phyloP scores from a whole-genome alignment of 805 yeast genomes.

The Saccharomycopsis sp. region DNA sequence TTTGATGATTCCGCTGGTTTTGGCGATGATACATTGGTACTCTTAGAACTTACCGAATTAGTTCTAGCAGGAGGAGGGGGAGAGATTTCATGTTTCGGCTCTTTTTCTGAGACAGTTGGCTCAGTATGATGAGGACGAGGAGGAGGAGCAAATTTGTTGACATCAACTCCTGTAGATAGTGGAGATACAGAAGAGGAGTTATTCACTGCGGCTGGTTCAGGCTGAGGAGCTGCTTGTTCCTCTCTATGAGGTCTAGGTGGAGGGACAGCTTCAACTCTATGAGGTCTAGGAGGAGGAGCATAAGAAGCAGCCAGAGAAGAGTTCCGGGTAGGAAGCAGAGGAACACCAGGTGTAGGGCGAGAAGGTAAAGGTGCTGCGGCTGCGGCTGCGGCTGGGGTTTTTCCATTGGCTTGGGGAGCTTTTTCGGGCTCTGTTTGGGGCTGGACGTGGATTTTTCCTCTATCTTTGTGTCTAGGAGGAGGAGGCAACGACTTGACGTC shows the following conservation, averaged over 20 bases:
- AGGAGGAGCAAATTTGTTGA: constrained; percentile 11
- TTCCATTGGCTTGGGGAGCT: neutral
- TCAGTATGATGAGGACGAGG: constrained; percentile 6
- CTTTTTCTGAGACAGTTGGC: neutral
- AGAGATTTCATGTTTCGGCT: neutral
- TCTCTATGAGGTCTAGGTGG: constrained; percentile 27
- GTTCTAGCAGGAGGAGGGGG: constrained; percentile 10
- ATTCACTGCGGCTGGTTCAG: neutral
- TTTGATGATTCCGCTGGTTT: neutral
- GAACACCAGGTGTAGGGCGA: constrained; percentile 2
- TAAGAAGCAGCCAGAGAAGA: constrained; percentile 22
- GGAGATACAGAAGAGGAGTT: too few species aligned
- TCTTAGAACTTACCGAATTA: neutral
- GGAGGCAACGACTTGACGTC: constrained; percentile 31
- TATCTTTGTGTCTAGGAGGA: constrained; percentile 34
- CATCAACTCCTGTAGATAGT: too few species aligned
- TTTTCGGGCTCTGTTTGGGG: neutral
- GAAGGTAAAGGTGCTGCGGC: neutral
- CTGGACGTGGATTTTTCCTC: constrained; percentile 21
- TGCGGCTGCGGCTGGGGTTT: neutral
- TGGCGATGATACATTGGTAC: neutral
- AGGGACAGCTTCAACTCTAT: constrained; percentile 21
- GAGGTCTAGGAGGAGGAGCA: constrained; percentile 30
- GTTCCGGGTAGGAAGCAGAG: constrained; percentile 24
- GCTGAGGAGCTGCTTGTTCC: neutral